Evolutionary conservation across 2,329 filamentous ascomycete genomes (phyloP), one percentile per base, ranked within the genome.

Genomic region (Fusarium secorum): DNA sequence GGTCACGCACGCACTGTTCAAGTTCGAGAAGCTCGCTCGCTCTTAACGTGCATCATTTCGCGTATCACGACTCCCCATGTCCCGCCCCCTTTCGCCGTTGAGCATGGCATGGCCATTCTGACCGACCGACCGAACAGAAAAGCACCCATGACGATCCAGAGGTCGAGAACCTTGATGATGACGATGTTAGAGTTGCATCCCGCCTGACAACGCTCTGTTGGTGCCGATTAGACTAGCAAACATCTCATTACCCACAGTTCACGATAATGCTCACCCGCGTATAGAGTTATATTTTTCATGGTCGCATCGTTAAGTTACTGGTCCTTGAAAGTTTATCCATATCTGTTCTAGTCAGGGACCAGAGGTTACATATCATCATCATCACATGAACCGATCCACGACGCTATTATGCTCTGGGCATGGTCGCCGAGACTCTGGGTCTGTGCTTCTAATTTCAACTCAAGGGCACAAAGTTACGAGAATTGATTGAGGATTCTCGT

Each of bases 11-110:
- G n/a, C 45, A 35, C 32, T 55, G 39, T 58, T n/a, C 26, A 35
- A 44, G 44, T 69, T 69, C 60, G 60, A 69, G 66, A 69, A 60
- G 66, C 66, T 66, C 51, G 32, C 42, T 60, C 61, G n/a, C 42
- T 66, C 49, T 69, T 65, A 60, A 60, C 63, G 41, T 66, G 66
- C 66, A 69, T 69, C 66, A 69, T 69, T 70, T 70, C 67, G 67
- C 61, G 67, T 70, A 70, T 70, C 67, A 70, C 51, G 51, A 66
- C 49, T 48, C 55, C 55, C 44, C 46, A 65, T 48, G 35, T 39
- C 41, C 61, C 60, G 54, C 54, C 67, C 65, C 67, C 61, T 67
- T 70, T 70, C 57, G 51, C 32, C 35, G 45, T 57, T 38, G 52
- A 44, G 20, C 26, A 42, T 42, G 39, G 15, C 36, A 39, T 39